These are phyloP conservation scores for Papiliotrema terrestris DNA, from an alignment of 1,284 basidiomycete species.

Conservation along the genomic window DNA sequence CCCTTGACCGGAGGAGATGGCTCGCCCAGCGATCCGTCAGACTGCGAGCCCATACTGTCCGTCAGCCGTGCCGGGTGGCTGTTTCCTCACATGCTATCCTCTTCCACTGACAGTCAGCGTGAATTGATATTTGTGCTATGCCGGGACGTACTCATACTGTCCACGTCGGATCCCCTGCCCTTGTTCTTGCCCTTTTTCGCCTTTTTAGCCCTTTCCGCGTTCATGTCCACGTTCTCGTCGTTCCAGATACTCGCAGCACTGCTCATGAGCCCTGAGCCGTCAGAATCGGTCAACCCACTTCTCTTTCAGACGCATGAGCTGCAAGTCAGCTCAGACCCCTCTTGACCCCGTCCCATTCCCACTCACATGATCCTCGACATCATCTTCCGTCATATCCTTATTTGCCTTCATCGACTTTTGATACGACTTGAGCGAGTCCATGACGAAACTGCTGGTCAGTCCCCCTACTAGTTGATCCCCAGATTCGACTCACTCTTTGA, in stretches of 20 bases:
- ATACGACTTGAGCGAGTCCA: constrained; percentile 59
- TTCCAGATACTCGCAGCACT: constrained; percentile 27
- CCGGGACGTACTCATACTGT: constrained; percentile 78
- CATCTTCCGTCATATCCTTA: constrained; percentile 56
- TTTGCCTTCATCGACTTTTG: constrained; percentile 54
- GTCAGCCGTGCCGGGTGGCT: background rate
- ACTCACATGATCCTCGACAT: constrained; percentile 65
- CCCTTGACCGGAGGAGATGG: constrained; percentile 14
- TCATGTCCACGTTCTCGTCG: constrained; percentile 8
- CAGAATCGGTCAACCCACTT: constrained; percentile 52
- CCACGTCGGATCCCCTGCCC: constrained; percentile 59
- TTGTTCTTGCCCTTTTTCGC: constrained; percentile 52
- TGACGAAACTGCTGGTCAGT: constrained; percentile 61
- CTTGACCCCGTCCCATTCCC: constrained; percentile 15
- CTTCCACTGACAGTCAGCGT: constrained; percentile 15
- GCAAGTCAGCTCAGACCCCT: constrained; percentile 57
- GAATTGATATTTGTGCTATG: too few relatives aligned
- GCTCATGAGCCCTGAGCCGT: constrained; percentile 1
- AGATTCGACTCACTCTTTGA: constrained; percentile 63
- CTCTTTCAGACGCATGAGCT: constrained; percentile 68
- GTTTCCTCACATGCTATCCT: constrained; percentile 20
- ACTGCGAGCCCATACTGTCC: constrained; percentile 46
- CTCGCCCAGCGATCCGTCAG: constrained; percentile 40
- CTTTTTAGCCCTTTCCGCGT: background rate
- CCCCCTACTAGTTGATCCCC: background rate